phyloP scores from a whole-genome alignment of 2,329 filamentous ascomycete genomes.

The Coleophoma cylindrospora region DNA sequence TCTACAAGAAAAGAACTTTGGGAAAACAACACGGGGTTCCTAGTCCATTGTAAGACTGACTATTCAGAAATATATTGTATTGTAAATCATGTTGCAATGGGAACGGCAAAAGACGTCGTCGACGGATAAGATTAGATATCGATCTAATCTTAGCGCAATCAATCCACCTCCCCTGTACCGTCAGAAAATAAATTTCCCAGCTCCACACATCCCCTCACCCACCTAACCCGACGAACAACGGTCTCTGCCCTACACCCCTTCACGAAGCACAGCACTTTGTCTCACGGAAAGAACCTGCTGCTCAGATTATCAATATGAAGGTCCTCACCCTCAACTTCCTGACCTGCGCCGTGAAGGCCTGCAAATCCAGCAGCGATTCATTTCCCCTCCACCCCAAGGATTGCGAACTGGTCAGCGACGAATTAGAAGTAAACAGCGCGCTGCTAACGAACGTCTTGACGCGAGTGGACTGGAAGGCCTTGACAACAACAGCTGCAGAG shows the following conservation, averaged over 20 bases:
- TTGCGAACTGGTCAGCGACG: conserved; percentile 81
- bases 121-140: not conserved
- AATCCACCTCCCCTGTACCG: not conserved
- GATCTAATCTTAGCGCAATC: conserved; percentile 7
- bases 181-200: conserved; percentile 5
- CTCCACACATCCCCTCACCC: not conserved
- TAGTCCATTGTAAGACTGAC: no score
- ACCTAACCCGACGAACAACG: not conserved
- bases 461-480: conserved; percentile 80
- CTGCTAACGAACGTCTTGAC: conserved; percentile 84
- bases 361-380: conserved; percentile 73
- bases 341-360: conserved; percentile 91
- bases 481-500: conserved; percentile 72
- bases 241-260: not conserved
- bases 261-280: not conserved
- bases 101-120: no score
- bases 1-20: no score
- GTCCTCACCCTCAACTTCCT: conserved; percentile 94
- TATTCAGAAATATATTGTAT: no score
- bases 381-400: conserved; percentile 93
- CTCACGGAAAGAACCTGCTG: not conserved
- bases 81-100: no score
- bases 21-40: no score
- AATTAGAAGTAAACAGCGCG: conserved; percentile 73
- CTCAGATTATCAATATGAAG: conserved; percentile 62